Evolutionary conservation across 192 early-diverging fungal genomes (phyloP), one percentile per base, ranked within the genome.

Genomic region (Geranomyces variabilis): DNA sequence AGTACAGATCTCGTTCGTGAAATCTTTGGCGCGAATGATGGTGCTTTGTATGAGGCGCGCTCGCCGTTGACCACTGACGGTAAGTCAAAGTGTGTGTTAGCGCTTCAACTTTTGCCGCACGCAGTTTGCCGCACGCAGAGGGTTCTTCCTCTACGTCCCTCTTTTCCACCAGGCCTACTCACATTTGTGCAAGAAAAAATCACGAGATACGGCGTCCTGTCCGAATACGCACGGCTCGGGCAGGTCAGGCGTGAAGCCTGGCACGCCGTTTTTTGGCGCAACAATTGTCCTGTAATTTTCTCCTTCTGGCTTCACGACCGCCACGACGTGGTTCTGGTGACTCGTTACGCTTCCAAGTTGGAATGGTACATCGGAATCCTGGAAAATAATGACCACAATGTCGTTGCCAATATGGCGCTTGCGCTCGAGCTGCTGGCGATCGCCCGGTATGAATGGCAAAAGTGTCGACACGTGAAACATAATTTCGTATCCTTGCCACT

Each of bases 401-500:
- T 92, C 90, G 70, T 92, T 92, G 44, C 90, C 90, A 56, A 92
- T 83, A 67, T 89, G 89, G 1, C 88, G 83, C 60, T 90, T 90
- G 30, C 88, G 76, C 64, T 91, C 90, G 0, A 91, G 60, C 62
- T 93, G 91, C 66, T 91, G 89, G 45, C 81, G 81, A 71, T 91
- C 91, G 19, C 80, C 83, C 17, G 76, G 82, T 43, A 82, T 85
- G 74, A 76, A 90, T 3, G 92, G 92, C 31, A 93, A 77, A 21
- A 93, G 65, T 0, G 92, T 88, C 12, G 90, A 81, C 0, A 93
- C 89, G 69, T 93, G 92, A 74, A 89, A 93, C 79, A 91, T 90
- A 63, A 93, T 80, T 62, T 84, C 81, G 67, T 89, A 90, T 22
- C 89, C 89, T 59, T 90, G 86, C 91, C 90, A 92, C 60, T 82